Percentiles rank a stretch among this genome's conserved stretches.
phyloP scores from a whole-genome alignment of 2,329 filamentous ascomycete genomes.

The Cladosporium colombiae region DNA sequence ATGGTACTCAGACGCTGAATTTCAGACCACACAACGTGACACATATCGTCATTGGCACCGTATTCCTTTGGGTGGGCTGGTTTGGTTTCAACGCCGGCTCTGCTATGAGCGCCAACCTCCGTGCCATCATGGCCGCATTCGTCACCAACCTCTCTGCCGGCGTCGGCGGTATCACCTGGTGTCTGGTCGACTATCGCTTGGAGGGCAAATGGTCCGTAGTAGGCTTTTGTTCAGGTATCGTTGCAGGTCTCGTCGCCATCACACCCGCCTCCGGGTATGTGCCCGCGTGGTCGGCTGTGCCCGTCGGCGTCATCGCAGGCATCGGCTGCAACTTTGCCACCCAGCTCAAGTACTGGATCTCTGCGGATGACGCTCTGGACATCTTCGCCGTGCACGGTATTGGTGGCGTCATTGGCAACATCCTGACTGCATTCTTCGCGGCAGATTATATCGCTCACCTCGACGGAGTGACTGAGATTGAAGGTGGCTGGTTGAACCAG shows the following conservation, averaged over 20 bases:
- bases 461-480: constrained; percentile 67
- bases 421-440: constrained; percentile 79
- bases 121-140: constrained; percentile 81
- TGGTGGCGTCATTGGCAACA: constrained; percentile 76
- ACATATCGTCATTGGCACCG: constrained; percentile 86
- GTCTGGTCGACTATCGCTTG: constrained; percentile 81
- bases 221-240: constrained; percentile 87
- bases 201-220: constrained; percentile 92
- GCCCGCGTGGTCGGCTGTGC: constrained; percentile 78
- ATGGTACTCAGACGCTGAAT: constrained; percentile 85
- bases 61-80: constrained; percentile 95
- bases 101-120: constrained; percentile 76
- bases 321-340: constrained; percentile 84
- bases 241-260: constrained; percentile 83
- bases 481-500: constrained; percentile 79
- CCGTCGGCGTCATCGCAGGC: constrained; percentile 76
- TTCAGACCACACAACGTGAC: constrained; percentile 92
- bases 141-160: constrained; percentile 85
- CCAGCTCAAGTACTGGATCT: constrained; percentile 82
- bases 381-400: constrained; percentile 84
- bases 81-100: constrained; percentile 93
- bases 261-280: constrained; percentile 87
- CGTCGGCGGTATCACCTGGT: constrained; percentile 86
- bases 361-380: constrained; percentile 82
- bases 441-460: constrained; percentile 81